phyloP scores from a whole-genome alignment of 164 flowering plant genomes.

The Akebia trifoliata region DNA sequence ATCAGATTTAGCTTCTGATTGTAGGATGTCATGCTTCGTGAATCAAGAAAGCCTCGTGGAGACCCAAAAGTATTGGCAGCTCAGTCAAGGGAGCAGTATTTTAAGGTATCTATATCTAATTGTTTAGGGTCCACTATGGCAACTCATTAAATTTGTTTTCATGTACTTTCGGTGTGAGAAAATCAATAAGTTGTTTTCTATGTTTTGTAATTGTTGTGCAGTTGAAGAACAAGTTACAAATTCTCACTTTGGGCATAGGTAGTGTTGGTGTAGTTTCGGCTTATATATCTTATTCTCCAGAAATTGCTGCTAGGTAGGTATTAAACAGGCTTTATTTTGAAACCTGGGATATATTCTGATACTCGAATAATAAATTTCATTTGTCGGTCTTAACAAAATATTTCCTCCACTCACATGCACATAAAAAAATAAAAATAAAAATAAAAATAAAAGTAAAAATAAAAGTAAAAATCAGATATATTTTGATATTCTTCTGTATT shows the following conservation, averaged over 20 bases:
- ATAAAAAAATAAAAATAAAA: too few relatives aligned
- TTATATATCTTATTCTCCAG: conserved; percentile 80
- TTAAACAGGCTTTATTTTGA: neutral
- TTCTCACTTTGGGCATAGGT: conserved; percentile 74
- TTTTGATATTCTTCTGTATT: conserved; percentile 8
- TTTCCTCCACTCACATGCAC: too few relatives aligned
- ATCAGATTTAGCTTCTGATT: conserved; percentile 7
- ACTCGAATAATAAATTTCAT: too few relatives aligned
- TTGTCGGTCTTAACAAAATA: too few relatives aligned
- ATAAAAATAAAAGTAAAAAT: neutral
- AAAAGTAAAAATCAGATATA: too few relatives aligned
- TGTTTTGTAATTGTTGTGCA: conserved; percentile 26
- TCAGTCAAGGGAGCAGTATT: conserved; percentile 68
- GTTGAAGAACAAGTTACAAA: conserved; percentile 74
- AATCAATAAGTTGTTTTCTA: neutral
- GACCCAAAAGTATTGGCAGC: conserved; percentile 86
- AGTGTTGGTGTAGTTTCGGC: conserved; percentile 74
- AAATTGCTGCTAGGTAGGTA: conserved; percentile 76
- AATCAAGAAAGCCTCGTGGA: conserved; percentile 43
- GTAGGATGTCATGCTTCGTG: conserved; percentile 78
- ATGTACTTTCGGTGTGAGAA: neutral
- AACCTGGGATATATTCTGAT: too few relatives aligned
- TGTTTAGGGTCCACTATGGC: neutral
- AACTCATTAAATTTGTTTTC: neutral
- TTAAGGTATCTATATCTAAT: conserved; percentile 42